phyloP scores from a whole-genome alignment of 257 asterid species.

The Galeopsis tetrahit region DNA sequence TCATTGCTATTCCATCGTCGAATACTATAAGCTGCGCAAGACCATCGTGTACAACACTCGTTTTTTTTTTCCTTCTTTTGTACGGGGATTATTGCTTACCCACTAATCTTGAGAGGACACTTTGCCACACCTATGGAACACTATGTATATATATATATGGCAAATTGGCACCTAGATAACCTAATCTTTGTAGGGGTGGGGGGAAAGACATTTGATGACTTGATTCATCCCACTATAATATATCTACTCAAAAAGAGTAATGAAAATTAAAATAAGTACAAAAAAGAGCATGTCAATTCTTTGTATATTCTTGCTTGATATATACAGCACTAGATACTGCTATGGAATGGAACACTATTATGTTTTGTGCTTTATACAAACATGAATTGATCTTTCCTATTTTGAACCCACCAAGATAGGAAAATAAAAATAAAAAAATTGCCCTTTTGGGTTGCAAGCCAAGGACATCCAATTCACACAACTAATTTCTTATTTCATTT shows the following conservation, averaged over 20 bases:
- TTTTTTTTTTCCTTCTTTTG: too few species aligned
- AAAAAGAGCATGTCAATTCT: conserved; percentile 25
- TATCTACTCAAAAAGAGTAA: background rate
- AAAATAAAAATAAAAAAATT: background rate
- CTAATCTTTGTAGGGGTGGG: conserved; percentile 24
- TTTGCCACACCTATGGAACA: conserved; percentile 7
- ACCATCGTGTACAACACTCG: too few species aligned
- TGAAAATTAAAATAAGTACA: conserved; percentile 16
- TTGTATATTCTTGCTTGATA: conserved; percentile 15
- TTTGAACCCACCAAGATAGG: conserved; percentile 27
- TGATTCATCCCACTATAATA: conserved; percentile 34
- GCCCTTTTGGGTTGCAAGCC: conserved; percentile 15
- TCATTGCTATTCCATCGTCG: too few species aligned
- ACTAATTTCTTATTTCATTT: background rate
- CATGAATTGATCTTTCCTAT: conserved; percentile 20
- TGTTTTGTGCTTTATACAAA: conserved; percentile 29
- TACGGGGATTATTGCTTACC: background rate
- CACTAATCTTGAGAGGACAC: conserved; percentile 6
- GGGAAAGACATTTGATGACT: conserved; percentile 13
- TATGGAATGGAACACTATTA: background rate
- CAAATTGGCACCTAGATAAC: conserved; percentile 15
- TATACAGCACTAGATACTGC: conserved; percentile 1
- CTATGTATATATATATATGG: background rate
- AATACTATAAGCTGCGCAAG: too few species aligned
- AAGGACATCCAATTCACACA: background rate